Base-by-base conservation (phyloP, 106 monocot genomes). In the Apostasia ramifera region DNA sequence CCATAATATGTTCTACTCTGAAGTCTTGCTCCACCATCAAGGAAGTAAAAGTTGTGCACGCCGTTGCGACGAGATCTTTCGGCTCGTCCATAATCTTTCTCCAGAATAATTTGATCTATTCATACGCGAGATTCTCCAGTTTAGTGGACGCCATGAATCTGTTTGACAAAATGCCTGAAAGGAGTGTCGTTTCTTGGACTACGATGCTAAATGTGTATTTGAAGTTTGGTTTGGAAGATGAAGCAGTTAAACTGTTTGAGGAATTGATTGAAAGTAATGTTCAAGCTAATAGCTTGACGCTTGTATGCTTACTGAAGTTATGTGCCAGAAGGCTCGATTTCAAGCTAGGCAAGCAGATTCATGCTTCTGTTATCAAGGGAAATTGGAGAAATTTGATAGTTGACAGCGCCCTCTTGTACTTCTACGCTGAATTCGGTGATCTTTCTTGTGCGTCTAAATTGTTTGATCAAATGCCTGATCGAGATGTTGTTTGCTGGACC, bases 141-240 rank as follows among this genome's bases (percentile, higher is more conserved):
- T 60, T 89, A 52, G 48, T 41, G 0, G 11, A 80, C 53, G 91
- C 95, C 1, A 63, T 71, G 71, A 85, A 74, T 73, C 12, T 95
- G 80, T 95, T 95, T 39, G 92, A 95, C 51, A 67, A 10, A 77
- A 86, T 89, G 86, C 70, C 45, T 9, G 67, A 77, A 1, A 83
- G 79, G 60, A 89, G 70, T 66, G 76, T 95, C 3, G 89, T 95
- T 50, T 78, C 95, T 1, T 95, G 91, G 91, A 95, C 91, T 1
- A 78, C 86, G 1, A 69, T 95, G 40, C 68, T 95, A 38, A 80
- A 79, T 55, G 95, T 80, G 39, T 92, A 84, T 70, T 70, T 70
- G 4, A 70, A 71, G 6, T 52, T 76, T 68, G 88, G 86, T 7
- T 73, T 55, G 44, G 76, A 82, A 15, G 63, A 68, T 1, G 91